Conservation (phyloP, 2,329 filamentous ascomycete species). For the Remersonia thermophila region DNA sequence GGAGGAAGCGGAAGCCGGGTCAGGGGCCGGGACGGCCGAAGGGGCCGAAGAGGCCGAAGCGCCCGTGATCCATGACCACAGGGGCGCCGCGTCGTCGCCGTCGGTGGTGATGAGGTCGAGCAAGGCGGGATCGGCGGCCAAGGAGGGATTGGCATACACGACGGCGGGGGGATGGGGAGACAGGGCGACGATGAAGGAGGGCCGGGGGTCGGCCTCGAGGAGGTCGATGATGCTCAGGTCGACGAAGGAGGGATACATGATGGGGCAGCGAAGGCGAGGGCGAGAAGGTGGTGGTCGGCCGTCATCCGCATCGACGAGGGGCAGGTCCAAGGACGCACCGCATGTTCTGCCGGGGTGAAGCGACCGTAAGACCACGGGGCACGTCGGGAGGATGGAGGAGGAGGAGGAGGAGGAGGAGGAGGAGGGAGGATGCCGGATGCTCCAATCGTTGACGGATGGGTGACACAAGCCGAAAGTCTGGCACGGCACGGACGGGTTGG, state of each 20-base stretch:
- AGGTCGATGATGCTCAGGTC: constrained; percentile 25
- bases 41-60: constrained; percentile 1
- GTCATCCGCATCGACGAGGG: constrained; percentile 3
- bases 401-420: too few species aligned
- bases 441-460: too few species aligned
- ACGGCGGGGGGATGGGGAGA: constrained; percentile 17
- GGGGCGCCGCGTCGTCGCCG: constrained; percentile 13
- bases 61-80: constrained; percentile 21
- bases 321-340: neutral
- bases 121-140: constrained; percentile 14
- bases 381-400: too few species aligned
- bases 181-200: constrained; percentile 21
- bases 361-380: too few species aligned
- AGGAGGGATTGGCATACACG: constrained; percentile 21
- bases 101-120: constrained; percentile 15
- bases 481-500: too few species aligned
- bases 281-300: neutral
- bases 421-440: too few species aligned
- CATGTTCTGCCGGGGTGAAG: too few species aligned
- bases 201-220: constrained; percentile 27
- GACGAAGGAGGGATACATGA: constrained; percentile 17
- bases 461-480: too few species aligned
- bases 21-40: constrained; percentile 2
- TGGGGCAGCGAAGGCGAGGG: too few species aligned
- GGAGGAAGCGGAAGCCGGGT: constrained; percentile 4